Percentiles rank a stretch among this genome's conserved stretches.
Evolutionary conservation across 2,329 filamentous ascomycete species (phyloP).

Genomic region (Colletotrichum nymphaeae): DNA sequence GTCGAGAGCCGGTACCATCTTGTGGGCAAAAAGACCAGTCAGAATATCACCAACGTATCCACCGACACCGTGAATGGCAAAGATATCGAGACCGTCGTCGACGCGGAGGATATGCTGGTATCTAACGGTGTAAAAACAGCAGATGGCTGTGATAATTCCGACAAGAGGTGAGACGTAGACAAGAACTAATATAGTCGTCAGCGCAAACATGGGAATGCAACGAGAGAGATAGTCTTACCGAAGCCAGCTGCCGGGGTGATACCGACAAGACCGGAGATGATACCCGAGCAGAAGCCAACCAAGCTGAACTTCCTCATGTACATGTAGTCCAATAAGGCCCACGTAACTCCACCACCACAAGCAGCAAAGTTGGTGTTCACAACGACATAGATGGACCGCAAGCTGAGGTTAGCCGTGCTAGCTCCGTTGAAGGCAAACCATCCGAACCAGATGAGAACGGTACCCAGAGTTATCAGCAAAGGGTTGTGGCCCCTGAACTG

Average conservation of each 20-base stretch:
- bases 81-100: conserved; percentile 70
- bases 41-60: conserved; percentile 67
- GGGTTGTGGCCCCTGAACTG: conserved; percentile 69
- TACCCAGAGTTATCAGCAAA: conserved; percentile 72
- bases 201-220: not conserved
- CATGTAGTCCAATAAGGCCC: conserved; percentile 64
- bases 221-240: conserved; percentile 35
- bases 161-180: conserved; percentile 63
- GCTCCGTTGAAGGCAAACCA: conserved; percentile 66
- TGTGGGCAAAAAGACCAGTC: conserved; percentile 67
- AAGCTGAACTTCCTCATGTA: conserved; percentile 60
- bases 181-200: conserved; percentile 45
- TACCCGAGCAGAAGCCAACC: conserved; percentile 84
- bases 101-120: conserved; percentile 64
- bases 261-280: conserved; percentile 87
- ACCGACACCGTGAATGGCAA: conserved; percentile 70
- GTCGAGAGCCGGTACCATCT: conserved; percentile 61
- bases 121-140: conserved; percentile 59
- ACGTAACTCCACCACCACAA: conserved; percentile 63
- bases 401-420: conserved; percentile 60
- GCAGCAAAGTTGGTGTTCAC: conserved; percentile 71
- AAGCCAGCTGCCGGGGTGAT: conserved; percentile 85
- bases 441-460: conserved; percentile 74
- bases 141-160: conserved; percentile 60
- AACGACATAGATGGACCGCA: conserved; percentile 65